Base-by-base conservation (phyloP, 768 basidiomycete genomes). In the Rhizopogon vulgaris region DNA sequence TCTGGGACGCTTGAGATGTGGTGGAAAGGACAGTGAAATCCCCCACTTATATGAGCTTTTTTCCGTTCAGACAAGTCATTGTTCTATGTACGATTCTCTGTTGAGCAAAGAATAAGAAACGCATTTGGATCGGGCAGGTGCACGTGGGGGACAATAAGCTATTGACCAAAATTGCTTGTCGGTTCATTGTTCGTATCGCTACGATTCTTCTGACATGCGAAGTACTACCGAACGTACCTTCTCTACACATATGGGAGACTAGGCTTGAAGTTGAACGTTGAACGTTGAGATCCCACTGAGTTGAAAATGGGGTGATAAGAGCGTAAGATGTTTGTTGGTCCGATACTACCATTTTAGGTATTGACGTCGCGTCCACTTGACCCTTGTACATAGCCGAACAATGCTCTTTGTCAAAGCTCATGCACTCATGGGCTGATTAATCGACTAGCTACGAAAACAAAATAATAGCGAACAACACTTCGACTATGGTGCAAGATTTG, bases 41-140 rank as follows among this genome's bases (percentile, higher is more conserved):
- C 42, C 40, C 28, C 6, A 50, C 46, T 66, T 68, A 34, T 68
- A 68, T 64, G 34, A 49, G 46, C 22, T 25, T 46, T n/a, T 22
- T 38, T 42, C 15, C 28, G 27, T 49, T 41, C 30, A 39, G 37
- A 27, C 41, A 32, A 36, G n/a, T 12, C 46, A 51, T 65, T 65
- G 59, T 65, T 57, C 54, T 51, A 51, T 40, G 25, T 15, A 45
- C 42, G 10, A 18, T 22, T 39, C 14, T 24, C 22, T 36, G 22
- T 40, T 28, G 11, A 48, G 22, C 32, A 38, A 41, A 38, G 38
- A 27, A 48, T 41, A 37, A 41, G 30, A 38, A 38, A 11, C n/a
- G 22, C 4, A 25, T n/a, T n/a, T n/a, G n/a, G n/a, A n/a, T n/a
- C n/a, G 24, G 7, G 38, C 6, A 25, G 18, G n/a, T 22, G 22